Conservation (phyloP, 805 yeast genomes). For the Tetrapisispora fleetii region DNA sequence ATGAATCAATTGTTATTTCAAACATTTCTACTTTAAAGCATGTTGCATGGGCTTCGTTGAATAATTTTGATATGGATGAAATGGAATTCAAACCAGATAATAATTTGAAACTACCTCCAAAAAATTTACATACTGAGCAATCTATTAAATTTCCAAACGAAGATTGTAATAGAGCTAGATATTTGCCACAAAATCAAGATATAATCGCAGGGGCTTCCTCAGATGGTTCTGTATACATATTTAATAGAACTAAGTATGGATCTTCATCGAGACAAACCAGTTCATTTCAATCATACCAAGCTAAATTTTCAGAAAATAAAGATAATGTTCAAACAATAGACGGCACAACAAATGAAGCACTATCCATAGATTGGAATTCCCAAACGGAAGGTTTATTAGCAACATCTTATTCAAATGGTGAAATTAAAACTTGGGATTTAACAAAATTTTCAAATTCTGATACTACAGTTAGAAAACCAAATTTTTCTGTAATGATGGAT, state of each 20-base stretch:
- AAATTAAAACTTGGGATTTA: conserved; percentile 60
- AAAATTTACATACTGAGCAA: conserved; percentile 19
- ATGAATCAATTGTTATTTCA: conserved; percentile 25
- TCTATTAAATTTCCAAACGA: conserved; percentile 30
- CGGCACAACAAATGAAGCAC: conserved; percentile 40
- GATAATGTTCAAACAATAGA: conserved; percentile 7
- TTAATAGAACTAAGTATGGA: conserved; percentile 74
- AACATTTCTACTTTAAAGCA: conserved; percentile 25
- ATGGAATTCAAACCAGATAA: conserved; percentile 31
- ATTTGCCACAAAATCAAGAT: conserved; percentile 83
- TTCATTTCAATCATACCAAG: conserved; percentile 11
- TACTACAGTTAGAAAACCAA: conserved; percentile 22
- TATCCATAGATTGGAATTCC: conserved; percentile 68
- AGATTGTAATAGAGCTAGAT: conserved; percentile 62
- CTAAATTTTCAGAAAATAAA: conserved; percentile 5
- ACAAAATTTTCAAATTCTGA: conserved; percentile 29
- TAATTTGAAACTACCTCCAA: conserved; percentile 21
- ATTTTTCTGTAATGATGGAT: conserved; percentile 20
- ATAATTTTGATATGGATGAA: conserved; percentile 30
- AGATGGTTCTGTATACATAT: conserved; percentile 53
- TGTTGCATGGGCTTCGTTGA: conserved; percentile 27
- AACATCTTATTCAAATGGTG: conserved; percentile 56
- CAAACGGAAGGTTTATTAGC: conserved; percentile 49
- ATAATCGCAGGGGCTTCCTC: conserved; percentile 63
- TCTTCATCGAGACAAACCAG: conserved; percentile 31